Base-by-base conservation (phyloP, 2,329 filamentous ascomycete genomes). In the Penicillium concentricum region DNA sequence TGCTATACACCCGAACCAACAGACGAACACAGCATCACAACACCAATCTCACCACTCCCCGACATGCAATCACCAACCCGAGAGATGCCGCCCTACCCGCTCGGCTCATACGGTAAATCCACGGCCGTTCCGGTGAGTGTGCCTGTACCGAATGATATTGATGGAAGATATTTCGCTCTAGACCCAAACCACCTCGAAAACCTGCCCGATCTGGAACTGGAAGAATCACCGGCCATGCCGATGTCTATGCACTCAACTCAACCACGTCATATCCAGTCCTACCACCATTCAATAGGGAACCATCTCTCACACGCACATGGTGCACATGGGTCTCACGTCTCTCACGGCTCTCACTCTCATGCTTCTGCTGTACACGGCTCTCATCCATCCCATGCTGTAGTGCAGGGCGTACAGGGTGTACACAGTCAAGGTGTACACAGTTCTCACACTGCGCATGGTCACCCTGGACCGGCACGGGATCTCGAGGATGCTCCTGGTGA, bases 1-100 rank as follows among this genome's bases (percentile, higher is more conserved):
- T 74, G 71, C 58, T 74, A 71, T 57, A 74, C 71, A 7, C 71
- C 71, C 12, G 69, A 71, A 47, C 70, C 69, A 12, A 67, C 69
- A 20, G 70, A 73, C 18, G 65, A 67, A 48, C 58, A 62, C 35
- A 50, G 44, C 28, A 51, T 63, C 8, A 69, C 54, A 10, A 56
- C 69, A 7, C 60, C 71, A 24, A 65, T 69, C 34, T 71, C 71
- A 26, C 63, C 65, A 24, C 57, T 56, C 2, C 35, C 67, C 45
- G 70, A 72, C 15, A 58, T 68, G 22, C 64, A 65, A 30, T 67
- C 67, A 18, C 61, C 66, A 5, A 30, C 26, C 13, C 65, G 68
- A 60, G 66, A 72, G 51, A 59, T 59, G 20, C 49, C 61, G 8
- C 32, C 47, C 10, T 61, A 58, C 41, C 57, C 58, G 4, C 45